Evolutionary conservation across 805 yeast species (phyloP).

Genomic region (Monosporozyma aerobia): DNA sequence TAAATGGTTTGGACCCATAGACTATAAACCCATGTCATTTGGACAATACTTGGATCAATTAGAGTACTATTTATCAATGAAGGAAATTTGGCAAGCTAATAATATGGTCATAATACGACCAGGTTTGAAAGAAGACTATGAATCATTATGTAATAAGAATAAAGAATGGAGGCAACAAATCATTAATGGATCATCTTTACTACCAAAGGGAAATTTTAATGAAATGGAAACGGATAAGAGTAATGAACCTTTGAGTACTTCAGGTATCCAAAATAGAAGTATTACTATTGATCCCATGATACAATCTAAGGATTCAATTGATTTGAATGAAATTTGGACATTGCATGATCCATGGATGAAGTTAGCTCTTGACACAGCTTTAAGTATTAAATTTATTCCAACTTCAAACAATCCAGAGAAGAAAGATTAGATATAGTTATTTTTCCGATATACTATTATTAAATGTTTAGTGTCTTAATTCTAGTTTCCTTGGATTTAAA

Average conservation of each 20-base stretch:
- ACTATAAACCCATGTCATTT: slow-evolving; percentile 43
- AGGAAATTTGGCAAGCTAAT: slow-evolving; percentile 9
- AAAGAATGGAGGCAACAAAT: slow-evolving; percentile 10
- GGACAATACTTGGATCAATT: slow-evolving; percentile 30
- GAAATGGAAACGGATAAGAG: background rate
- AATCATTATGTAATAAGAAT: slow-evolving; percentile 11
- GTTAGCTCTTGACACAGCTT: slow-evolving; percentile 28
- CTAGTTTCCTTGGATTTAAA: too few relatives aligned
- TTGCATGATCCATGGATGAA: slow-evolving; percentile 31
- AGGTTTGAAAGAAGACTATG: slow-evolving; percentile 6
- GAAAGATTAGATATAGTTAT: background rate
- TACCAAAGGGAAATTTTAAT: background rate
- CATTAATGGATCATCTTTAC: slow-evolving; percentile 2
- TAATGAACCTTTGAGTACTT: background rate
- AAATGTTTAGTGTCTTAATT: too few relatives aligned
- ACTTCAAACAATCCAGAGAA: slow-evolving; percentile 12
- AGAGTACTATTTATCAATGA: slow-evolving; percentile 26
- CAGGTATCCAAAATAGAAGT: slow-evolving; percentile 8
- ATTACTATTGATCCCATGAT: slow-evolving; percentile 14
- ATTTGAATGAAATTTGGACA: slow-evolving; percentile 25
- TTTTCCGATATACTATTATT: too few relatives aligned
- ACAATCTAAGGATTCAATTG: slow-evolving; percentile 17
- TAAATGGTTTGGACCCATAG: slow-evolving; percentile 61
- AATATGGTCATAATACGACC: background rate
- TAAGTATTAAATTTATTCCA: slow-evolving; percentile 30